Evolutionary conservation across 73 alveolate species (phyloP), one percentile per base, ranked within the genome.

Genomic region (Paramecium biaurelia): DNA sequence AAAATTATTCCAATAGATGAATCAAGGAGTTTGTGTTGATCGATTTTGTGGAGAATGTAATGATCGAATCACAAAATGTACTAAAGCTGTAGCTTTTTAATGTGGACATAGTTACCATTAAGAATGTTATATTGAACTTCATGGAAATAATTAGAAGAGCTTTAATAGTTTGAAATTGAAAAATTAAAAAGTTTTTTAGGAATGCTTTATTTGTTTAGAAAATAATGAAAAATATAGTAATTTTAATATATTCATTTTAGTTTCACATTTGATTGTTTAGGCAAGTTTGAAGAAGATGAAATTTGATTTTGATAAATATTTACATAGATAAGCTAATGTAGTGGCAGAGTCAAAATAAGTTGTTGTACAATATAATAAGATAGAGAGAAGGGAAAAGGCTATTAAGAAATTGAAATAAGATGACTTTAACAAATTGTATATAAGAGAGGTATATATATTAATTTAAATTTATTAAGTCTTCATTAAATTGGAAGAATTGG

Each of bases 121-220:
- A 9, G 90, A 79, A 43, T 79, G 90, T 12, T 79, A 41, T 37
- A 79, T 79, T 24, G 90, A 79, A 79, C 56, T 30, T 9, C 56
- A 30, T 79, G 90, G 76, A 1, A 41, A 42, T 12, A 79, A 45
- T 34, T 23, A 41, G 21, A 26, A 79, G 20, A 79, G 90, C 18
- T 79, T 79, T 43, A 79, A 79, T 26, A 79, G 90, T 79, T 23
- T 43, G 35, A 79, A 79, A 23, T 2, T 79, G 5, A 79, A 79
- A 23, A 79, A 47, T 34, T 21, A 23, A 45, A 79, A 79, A 23
- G 15, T 79, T 20, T 34, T 79, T 20, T 23, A 79, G 10, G 43
- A 79, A 37, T 79, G 90, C 56, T 79, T 79, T 24, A 41, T 42
- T 15, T 79, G 90, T 79, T 79, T 79, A 45, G 70, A 79, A 45